Evolutionary conservation across 495 filamentous ascomycete genomes (phyloP).

Genomic region (Aspergillus wentii): DNA sequence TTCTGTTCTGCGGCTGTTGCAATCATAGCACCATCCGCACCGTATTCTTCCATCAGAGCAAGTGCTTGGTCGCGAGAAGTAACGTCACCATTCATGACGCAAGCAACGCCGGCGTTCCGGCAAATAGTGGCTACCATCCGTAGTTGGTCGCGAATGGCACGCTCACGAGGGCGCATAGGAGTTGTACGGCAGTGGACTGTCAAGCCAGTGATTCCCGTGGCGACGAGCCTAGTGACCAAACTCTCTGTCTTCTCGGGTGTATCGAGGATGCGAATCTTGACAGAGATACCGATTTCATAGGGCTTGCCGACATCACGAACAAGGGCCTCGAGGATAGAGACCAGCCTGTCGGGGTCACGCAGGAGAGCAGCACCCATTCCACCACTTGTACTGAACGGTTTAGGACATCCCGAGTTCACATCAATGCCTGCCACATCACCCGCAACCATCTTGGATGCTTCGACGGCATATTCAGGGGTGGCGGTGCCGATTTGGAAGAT

Average conservation of each 20-base stretch:
- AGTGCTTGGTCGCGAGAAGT: constrained; percentile 61
- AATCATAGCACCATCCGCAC: constrained; percentile 94
- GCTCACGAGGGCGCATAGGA: constrained; percentile 86
- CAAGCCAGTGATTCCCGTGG: constrained; percentile 84
- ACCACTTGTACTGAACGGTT: constrained; percentile 84
- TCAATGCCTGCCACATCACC: constrained; percentile 88
- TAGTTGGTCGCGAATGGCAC: constrained; percentile 81
- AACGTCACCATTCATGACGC: constrained; percentile 94
- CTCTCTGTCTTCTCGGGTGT: constrained; percentile 64
- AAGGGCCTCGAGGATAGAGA: constrained; percentile 72
- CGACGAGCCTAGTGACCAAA: constrained; percentile 68
- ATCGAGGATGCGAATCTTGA: constrained; percentile 89
- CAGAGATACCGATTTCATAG: constrained; percentile 83
- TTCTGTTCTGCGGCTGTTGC: constrained; percentile 88
- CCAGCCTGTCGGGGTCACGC: constrained; percentile 73
- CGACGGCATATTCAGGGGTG: constrained; percentile 71
- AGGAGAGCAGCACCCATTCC: constrained; percentile 96
- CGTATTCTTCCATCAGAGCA: constrained; percentile 64
- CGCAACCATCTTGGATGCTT: constrained; percentile 78
- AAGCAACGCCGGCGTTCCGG: constrained; percentile 75
- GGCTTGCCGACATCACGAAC: constrained; percentile 70
- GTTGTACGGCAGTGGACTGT: constrained; percentile 95
- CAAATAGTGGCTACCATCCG: constrained; percentile 75
- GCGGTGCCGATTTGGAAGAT: constrained; percentile 92
- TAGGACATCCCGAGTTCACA: constrained; percentile 95